Evolutionary conservation across 352 stramenopile genomes (phyloP).

Genomic region (Globisporangium carolinianum): DNA sequence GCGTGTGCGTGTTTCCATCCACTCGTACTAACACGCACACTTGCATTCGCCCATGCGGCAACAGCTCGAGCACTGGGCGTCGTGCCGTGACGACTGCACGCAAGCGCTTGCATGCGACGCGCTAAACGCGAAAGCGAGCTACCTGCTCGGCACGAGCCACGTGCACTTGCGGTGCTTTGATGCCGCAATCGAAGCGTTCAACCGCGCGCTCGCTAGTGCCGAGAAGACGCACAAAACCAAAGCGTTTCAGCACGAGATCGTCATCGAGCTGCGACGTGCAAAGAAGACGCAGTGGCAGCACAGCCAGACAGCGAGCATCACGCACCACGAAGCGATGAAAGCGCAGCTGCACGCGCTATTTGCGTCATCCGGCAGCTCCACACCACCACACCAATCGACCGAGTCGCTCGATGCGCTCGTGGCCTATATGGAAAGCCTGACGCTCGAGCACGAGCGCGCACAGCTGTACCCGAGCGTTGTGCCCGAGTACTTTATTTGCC

Average conservation of each 20-base stretch:
- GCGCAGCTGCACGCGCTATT: slow-evolving; percentile 35
- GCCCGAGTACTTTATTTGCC: slow-evolving; percentile 75
- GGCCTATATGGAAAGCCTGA: slow-evolving; percentile 56
- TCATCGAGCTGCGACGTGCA: slow-evolving; percentile 38
- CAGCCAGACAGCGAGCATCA: slow-evolving; percentile 25
- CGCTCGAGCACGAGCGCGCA: slow-evolving; percentile 31
- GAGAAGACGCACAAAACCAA: slow-evolving; percentile 53
- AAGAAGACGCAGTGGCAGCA: slow-evolving; percentile 68
- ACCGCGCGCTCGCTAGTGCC: slow-evolving; percentile 37
- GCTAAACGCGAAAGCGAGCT: slow-evolving; percentile 71
- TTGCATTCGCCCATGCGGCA: not conserved
- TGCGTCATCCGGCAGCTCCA: not conserved
- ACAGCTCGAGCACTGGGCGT: slow-evolving; percentile 52
- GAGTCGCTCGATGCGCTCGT: slow-evolving; percentile 32
- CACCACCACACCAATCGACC: no score
- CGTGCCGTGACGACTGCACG: slow-evolving; percentile 58
- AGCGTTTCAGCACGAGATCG: slow-evolving; percentile 54
- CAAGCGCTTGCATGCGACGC: slow-evolving; percentile 44
- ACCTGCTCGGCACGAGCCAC: slow-evolving; percentile 61
- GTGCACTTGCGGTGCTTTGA: slow-evolving; percentile 42
- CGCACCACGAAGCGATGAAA: slow-evolving; percentile 37
- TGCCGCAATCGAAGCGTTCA: slow-evolving; percentile 41
- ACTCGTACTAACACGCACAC: not conserved
- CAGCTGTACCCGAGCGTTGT: slow-evolving; percentile 48
- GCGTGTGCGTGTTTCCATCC: not conserved